A percentile compares a stretch with the other conserved stretches of the same genome.
These are phyloP conservation scores for Scheffersomyces stipitis DNA, from an alignment of 805 yeast species.

Conservation along the genomic window DNA sequence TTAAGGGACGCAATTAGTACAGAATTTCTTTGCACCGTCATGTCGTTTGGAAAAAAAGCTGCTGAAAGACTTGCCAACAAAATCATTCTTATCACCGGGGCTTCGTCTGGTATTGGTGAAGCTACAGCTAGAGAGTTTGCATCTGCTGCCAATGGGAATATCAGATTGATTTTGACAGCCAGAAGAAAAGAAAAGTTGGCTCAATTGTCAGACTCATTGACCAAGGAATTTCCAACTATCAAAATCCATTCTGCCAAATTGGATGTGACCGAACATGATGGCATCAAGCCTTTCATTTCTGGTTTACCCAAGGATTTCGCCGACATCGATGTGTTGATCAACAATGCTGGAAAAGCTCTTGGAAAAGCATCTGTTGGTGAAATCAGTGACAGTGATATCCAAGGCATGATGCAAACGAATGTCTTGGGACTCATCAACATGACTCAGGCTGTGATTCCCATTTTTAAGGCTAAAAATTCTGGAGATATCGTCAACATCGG, in stretches of 20 bases:
- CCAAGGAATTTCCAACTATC: slow-evolving; percentile 47
- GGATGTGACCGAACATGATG: slow-evolving; percentile 41
- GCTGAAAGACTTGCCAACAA: slow-evolving; percentile 80
- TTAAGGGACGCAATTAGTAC: too few species aligned
- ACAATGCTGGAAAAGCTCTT: slow-evolving; percentile 75
- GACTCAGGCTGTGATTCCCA: slow-evolving; percentile 76
- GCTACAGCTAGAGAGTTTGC: slow-evolving; percentile 93
- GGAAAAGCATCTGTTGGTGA: slow-evolving; percentile 78
- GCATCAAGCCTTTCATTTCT: slow-evolving; percentile 49
- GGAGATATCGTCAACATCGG: slow-evolving; percentile 78
- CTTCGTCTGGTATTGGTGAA: slow-evolving; percentile 92
- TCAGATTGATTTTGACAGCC: slow-evolving; percentile 74
- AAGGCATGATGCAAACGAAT: slow-evolving; percentile 80
- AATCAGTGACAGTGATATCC: slow-evolving; percentile 60
- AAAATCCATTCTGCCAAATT: slow-evolving; percentile 58
- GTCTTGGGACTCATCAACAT: slow-evolving; percentile 82
- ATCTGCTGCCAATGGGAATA: slow-evolving; percentile 65
- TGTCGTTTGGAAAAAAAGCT: slow-evolving; percentile 73
- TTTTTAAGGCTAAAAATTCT: slow-evolving; percentile 66
- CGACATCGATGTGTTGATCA: slow-evolving; percentile 64
- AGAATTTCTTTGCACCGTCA: too few species aligned
- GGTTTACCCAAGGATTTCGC: slow-evolving; percentile 60
- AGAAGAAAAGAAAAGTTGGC: slow-evolving; percentile 67
- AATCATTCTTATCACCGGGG: slow-evolving; percentile 85
- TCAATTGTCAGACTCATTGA: slow-evolving; percentile 48